Percentiles rank a stretch among this genome's conserved stretches.
Evolutionary conservation across 1,284 basidiomycete genomes (phyloP).

Genomic region (Leccinum insigne): DNA sequence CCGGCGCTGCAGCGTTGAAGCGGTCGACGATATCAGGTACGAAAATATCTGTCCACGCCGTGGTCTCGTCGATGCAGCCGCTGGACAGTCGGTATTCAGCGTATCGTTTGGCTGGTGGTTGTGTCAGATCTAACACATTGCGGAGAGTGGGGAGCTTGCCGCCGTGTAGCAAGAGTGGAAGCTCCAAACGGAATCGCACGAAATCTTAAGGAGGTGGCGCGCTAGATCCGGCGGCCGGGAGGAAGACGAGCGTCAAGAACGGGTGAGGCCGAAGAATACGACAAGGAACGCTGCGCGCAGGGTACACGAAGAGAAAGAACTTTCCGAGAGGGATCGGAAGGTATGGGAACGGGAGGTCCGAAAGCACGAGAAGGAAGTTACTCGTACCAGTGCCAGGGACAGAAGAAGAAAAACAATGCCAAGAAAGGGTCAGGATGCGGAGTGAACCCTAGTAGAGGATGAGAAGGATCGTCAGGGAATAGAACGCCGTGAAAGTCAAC

Average conservation of each 20-base stretch:
- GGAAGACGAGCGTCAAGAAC: conserved; percentile 18
- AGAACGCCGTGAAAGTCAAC: conserved; percentile 12
- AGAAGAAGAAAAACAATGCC: conserved; percentile 10
- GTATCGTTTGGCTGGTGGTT: too few relatives aligned
- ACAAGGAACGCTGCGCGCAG: not conserved
- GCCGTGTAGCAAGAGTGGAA: conserved; percentile 10
- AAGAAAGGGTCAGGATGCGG: conserved; percentile 3
- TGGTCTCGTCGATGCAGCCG: too few relatives aligned
- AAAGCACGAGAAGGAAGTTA: conserved; percentile 2
- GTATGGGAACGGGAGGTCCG: conserved; percentile 1
- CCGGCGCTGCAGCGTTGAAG: too few relatives aligned
- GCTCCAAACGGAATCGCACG: conserved; percentile 14
- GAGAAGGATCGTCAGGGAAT: conserved; percentile 4
- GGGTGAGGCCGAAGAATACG: conserved; percentile 7
- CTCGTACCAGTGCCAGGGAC: not conserved
- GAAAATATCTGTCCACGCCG: too few relatives aligned
- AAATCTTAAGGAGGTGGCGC: conserved; percentile 13
- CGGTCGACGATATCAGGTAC: too few relatives aligned
- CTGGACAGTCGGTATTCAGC: too few relatives aligned
- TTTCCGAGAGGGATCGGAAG: conserved; percentile 1
- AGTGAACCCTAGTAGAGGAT: conserved; percentile 11
- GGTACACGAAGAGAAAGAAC: conserved; percentile 9
- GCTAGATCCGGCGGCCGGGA: not conserved
- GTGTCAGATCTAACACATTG: too few relatives aligned
- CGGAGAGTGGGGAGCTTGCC: too few relatives aligned